phyloP scores from a whole-genome alignment of 371 early-diverging fungal genomes.

The Entomophthora muscae region DNA sequence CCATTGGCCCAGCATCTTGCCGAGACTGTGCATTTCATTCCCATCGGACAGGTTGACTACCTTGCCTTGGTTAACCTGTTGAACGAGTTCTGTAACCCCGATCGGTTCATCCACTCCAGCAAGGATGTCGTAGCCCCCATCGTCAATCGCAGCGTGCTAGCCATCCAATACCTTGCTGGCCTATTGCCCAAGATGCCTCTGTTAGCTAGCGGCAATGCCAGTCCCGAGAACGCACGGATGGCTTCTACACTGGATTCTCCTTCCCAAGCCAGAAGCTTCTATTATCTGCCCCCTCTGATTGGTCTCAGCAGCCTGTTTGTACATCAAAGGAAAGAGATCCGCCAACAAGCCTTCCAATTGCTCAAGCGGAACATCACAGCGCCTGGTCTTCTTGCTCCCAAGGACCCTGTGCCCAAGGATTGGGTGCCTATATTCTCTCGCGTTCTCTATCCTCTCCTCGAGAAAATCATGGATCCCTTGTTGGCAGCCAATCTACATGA shows the following conservation, averaged over 20 bases:
- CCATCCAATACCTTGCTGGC: slow-evolving; percentile 5
- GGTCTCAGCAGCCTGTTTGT: slow-evolving; percentile 1
- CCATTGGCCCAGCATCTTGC: not conserved
- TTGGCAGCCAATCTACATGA: not conserved
- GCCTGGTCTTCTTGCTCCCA: not conserved
- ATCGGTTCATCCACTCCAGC: not conserved
- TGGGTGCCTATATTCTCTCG: slow-evolving; percentile 2
- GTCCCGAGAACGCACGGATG: not conserved
- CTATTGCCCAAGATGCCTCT: not conserved
- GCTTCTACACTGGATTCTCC: not conserved
- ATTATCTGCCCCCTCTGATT: slow-evolving; percentile 6
- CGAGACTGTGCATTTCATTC: slow-evolving; percentile 1
- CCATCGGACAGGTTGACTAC: not conserved
- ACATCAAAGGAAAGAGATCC: slow-evolving; percentile 4
- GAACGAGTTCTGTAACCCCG: slow-evolving; percentile 4
- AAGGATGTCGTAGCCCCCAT: not conserved
- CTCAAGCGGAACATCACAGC: not conserved
- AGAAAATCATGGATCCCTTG: not conserved
- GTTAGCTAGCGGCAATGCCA: not conserved
- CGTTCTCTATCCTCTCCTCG: slow-evolving; percentile 2
- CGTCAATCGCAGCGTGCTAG: not conserved
- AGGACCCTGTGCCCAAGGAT: not conserved
- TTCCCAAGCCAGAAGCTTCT: not conserved
- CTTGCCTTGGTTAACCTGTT: slow-evolving; percentile 1
- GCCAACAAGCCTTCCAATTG: not conserved